Evolutionary conservation across 257 asterid species (phyloP), one percentile per base, ranked within the genome.

Genomic region (Cynanchum wilfordii): DNA sequence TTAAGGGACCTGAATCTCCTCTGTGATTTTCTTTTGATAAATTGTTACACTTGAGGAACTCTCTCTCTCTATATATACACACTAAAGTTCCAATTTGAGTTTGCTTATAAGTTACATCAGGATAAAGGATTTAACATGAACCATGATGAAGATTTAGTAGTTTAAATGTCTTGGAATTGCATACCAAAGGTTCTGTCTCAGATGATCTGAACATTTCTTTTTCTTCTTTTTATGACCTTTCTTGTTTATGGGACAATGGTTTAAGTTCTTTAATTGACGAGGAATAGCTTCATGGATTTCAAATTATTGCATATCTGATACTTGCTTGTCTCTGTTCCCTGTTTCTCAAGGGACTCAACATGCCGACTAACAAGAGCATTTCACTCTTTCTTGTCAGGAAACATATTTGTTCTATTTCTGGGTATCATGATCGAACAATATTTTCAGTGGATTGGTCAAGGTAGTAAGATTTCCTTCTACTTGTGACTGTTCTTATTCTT

Each of bases 381-480:
- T 65, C 49, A 62, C 77, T 73, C 77, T 65, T 47, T 78, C 73
- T n/a, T 87, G 65, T 78, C 91, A 95, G 99, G 99, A 75, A 63
- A 55, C 97, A 88, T 74, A 69, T 89, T 44, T 82, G 90, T 70
- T 86, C 98, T 54, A 91, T 95, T 68, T 84, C 97, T 76, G 99
- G 98, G 75, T 95, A 87, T 84, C 99, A 95, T 71, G 94, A 89
- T 79, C 88, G 97, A 57, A 92, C 99, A 64, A 83, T 95, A 76
- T 95, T 95, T 82, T 85, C 97, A 20, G 85, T 92, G 73, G 87
- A 92, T 69, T 95, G 98, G 99, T 92, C 98, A 75, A 87, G 97
- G 99, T 95, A 80, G 57, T 77, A 30, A 66, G 51, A 56, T 49
- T 57, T 40, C 33, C 5, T 64, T 49, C 10, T 25, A 7, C 40